phyloP scores from a whole-genome alignment of 306 rosid genomes.

The Quercus wislizeni region DNA sequence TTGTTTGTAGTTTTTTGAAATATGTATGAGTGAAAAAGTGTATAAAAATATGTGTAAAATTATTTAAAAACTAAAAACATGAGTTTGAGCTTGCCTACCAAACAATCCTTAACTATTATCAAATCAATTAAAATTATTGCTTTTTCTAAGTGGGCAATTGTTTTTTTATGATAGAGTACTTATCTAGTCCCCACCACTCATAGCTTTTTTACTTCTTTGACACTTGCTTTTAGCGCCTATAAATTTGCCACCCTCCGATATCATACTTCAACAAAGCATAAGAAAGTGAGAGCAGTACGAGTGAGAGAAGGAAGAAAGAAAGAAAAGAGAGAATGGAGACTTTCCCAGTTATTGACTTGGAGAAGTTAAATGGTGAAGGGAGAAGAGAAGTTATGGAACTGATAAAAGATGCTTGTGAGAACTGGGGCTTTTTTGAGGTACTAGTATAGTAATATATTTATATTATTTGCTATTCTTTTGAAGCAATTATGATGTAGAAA shows the following conservation, averaged over 20 bases:
- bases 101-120: neutral
- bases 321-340: constrained; percentile 28
- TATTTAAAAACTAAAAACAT: no score
- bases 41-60: no score
- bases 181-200: neutral
- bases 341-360: constrained; percentile 82
- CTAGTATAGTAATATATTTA: neutral
- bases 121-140: neutral
- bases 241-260: constrained; percentile 30
- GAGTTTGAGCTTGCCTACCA: no score
- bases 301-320: constrained; percentile 1
- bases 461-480: neutral
- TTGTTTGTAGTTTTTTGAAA: no score
- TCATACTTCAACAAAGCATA: constrained; percentile 9
- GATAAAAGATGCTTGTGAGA: constrained; percentile 85
- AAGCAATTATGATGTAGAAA: neutral
- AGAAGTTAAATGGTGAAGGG: constrained; percentile 59
- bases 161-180: neutral
- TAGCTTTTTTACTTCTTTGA: constrained; percentile 1
- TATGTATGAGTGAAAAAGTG: no score
- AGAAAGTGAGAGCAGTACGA: constrained; percentile 1
- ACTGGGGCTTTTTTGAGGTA: constrained; percentile 99
- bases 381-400: constrained; percentile 59
- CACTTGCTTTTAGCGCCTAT: constrained; percentile 36
- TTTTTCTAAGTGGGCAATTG: neutral